Percentiles rank a stretch among this genome's conserved stretches.
These are phyloP conservation scores for Populus hybrid DNA, from an alignment of 441 rosid genomes.

Conservation along the genomic window DNA sequence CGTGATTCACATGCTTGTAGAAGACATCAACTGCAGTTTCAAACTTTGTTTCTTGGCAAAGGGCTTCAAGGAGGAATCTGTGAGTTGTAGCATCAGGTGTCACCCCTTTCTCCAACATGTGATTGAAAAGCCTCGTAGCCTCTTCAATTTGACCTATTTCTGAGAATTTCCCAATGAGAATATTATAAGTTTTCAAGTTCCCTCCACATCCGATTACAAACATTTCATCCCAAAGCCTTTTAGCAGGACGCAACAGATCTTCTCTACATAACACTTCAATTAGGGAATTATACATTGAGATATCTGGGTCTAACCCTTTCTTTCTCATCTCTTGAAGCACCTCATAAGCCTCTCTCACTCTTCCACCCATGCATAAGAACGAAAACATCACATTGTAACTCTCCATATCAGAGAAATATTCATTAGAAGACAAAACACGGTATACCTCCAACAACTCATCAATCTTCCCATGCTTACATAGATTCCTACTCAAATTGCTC, in stretches of 20 bases:
- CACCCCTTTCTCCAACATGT: slow-evolving; percentile 64
- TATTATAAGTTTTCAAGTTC: slow-evolving; percentile 57
- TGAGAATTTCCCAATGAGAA: slow-evolving; percentile 63
- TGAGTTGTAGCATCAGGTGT: slow-evolving; percentile 60
- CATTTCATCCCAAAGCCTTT: slow-evolving; percentile 95
- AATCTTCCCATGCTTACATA: slow-evolving; percentile 52
- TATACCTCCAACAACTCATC: slow-evolving; percentile 51
- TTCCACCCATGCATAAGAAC: slow-evolving; percentile 66
- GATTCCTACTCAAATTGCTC: slow-evolving; percentile 62
- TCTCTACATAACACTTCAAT: slow-evolving; percentile 83
- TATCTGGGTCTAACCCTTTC: slow-evolving; percentile 59
- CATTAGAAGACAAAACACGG: slow-evolving; percentile 43
- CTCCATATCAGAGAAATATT: slow-evolving; percentile 54
- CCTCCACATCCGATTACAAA: slow-evolving; percentile 67
- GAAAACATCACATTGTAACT: slow-evolving; percentile 57
- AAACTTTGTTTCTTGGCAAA: slow-evolving; percentile 59
- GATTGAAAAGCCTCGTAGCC: slow-evolving; percentile 58
- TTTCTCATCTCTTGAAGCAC: slow-evolving; percentile 79
- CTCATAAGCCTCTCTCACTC: slow-evolving; percentile 72
- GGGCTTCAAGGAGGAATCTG: slow-evolving; percentile 49
- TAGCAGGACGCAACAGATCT: slow-evolving; percentile 84
- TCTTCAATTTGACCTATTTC: slow-evolving; percentile 65
- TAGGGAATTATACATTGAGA: slow-evolving; percentile 58
- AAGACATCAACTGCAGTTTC: slow-evolving; percentile 56
- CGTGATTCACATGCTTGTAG: slow-evolving; percentile 39